Evolutionary conservation across 1,284 basidiomycete genomes (phyloP).

Genomic region (Ustilago crameri): DNA sequence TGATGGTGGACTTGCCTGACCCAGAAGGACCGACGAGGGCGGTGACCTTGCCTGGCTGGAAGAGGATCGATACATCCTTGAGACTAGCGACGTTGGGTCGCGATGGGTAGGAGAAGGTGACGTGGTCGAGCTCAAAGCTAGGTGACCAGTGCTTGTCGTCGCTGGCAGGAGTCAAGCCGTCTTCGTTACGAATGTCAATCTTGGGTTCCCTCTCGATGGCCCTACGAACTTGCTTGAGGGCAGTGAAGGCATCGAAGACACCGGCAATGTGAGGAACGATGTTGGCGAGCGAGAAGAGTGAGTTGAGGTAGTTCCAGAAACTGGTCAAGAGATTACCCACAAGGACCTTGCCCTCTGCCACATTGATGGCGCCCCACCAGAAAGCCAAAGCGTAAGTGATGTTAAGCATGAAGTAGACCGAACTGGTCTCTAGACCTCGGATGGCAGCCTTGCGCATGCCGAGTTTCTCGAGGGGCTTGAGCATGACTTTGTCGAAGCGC

Average conservation of each 20-base stretch:
- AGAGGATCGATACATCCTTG: conserved; percentile 49
- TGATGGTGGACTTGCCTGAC: conserved; percentile 69
- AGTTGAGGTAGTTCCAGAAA: conserved; percentile 65
- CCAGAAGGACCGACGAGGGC: conserved; percentile 68
- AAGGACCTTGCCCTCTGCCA: conserved; percentile 44
- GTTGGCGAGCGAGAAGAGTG: conserved; percentile 63
- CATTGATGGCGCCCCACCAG: conserved; percentile 59
- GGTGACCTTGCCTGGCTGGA: conserved; percentile 62
- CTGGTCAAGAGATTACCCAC: conserved; percentile 56
- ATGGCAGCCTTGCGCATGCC: conserved; percentile 64
- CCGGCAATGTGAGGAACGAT: conserved; percentile 61
- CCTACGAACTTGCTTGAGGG: conserved; percentile 52
- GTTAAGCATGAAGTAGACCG: conserved; percentile 59
- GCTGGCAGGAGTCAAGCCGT: conserved; percentile 34
- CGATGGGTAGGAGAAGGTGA: conserved; percentile 64
- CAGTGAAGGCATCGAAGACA: conserved; percentile 56
- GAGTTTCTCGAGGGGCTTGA: conserved; percentile 64
- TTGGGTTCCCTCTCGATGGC: conserved; percentile 62
- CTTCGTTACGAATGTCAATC: conserved; percentile 60
- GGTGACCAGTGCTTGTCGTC: conserved; percentile 38
- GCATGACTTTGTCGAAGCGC: conserved; percentile 66
- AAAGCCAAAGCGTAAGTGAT: conserved; percentile 55
- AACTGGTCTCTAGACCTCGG: conserved; percentile 52
- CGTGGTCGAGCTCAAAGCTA: conserved; percentile 52
- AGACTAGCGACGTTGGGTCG: conserved; percentile 58